Evolutionary conservation across 2,329 filamentous ascomycete genomes (phyloP).

Genomic region (Botrytis aclada): DNA sequence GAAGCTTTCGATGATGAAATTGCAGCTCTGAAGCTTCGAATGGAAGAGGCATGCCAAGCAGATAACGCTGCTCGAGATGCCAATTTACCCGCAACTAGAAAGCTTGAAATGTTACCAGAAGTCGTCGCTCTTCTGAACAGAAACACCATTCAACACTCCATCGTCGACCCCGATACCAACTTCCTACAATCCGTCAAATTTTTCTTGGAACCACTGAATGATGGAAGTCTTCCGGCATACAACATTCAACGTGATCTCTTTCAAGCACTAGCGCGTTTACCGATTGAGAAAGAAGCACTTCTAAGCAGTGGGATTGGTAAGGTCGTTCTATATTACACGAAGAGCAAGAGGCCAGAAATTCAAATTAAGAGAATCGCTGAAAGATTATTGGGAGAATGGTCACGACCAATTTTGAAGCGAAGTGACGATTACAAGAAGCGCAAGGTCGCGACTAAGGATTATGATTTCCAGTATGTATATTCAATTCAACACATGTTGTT

Average conservation of each 20-base stretch:
- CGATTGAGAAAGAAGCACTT: constrained; percentile 86
- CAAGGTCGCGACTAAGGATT: constrained; percentile 60
- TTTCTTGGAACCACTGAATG: constrained; percentile 92
- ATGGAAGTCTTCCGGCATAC: constrained; percentile 91
- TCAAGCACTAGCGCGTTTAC: constrained; percentile 71
- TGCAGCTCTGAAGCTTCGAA: constrained; percentile 78
- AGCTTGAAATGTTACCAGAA: constrained; percentile 89
- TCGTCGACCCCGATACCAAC: constrained; percentile 93
- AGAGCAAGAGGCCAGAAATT: constrained; percentile 84
- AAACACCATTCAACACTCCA: constrained; percentile 77
- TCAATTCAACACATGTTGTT: neutral
- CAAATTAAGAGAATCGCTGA: constrained; percentile 93
- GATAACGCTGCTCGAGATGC: constrained; percentile 80
- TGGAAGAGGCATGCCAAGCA: constrained; percentile 84
- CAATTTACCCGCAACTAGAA: constrained; percentile 81
- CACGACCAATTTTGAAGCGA: constrained; percentile 85
- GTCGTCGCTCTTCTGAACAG: constrained; percentile 86
- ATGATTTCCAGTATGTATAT: constrained; percentile 57
- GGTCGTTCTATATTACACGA: constrained; percentile 94
- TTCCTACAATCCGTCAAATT: constrained; percentile 93
- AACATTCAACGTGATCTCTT: constrained; percentile 97
- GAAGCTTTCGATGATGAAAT: constrained; percentile 88
- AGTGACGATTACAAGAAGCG: constrained; percentile 94
- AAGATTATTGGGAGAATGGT: constrained; percentile 92
- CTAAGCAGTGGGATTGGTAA: constrained; percentile 93